A percentile compares a stretch with the other conserved stretches of the same genome.
Conservation (phyloP, 2,329 filamentous ascomycete genomes). For the Xylariaceae sp. region DNA sequence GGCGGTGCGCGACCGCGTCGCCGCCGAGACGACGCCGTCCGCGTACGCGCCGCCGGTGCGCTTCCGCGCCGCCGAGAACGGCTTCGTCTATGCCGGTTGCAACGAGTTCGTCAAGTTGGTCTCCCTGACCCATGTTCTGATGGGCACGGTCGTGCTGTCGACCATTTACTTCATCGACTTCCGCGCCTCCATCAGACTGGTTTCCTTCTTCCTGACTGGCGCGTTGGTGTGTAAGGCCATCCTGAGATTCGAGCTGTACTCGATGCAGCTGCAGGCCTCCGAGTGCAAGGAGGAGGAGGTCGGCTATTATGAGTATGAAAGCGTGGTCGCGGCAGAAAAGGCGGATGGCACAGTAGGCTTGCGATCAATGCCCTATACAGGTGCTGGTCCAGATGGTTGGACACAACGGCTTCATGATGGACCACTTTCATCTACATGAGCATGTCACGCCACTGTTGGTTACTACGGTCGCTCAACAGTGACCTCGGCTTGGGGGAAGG, state of each 20-base stretch:
- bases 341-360: too few relatives aligned
- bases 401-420: too few relatives aligned
- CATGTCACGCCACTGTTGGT: too few relatives aligned
- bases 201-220: not conserved
- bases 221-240: not conserved
- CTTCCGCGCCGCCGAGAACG: not conserved
- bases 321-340: too few relatives aligned
- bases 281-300: too few relatives aligned
- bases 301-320: too few relatives aligned
- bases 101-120: not conserved
- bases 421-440: too few relatives aligned
- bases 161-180: slow-evolving; percentile 1
- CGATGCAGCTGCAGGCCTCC: too few relatives aligned
- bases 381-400: too few relatives aligned
- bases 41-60: not conserved
- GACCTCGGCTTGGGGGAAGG: too few relatives aligned
- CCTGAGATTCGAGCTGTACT: not conserved
- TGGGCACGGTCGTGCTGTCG: slow-evolving; percentile 1
- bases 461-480: too few relatives aligned
- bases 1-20: not conserved
- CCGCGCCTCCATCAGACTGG: not conserved
- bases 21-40: not conserved
- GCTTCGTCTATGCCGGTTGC: not conserved
- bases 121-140: slow-evolving; percentile 2
- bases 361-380: too few relatives aligned